Base-by-base conservation (phyloP, 768 basidiomycete genomes). In the Chiua virens region DNA sequence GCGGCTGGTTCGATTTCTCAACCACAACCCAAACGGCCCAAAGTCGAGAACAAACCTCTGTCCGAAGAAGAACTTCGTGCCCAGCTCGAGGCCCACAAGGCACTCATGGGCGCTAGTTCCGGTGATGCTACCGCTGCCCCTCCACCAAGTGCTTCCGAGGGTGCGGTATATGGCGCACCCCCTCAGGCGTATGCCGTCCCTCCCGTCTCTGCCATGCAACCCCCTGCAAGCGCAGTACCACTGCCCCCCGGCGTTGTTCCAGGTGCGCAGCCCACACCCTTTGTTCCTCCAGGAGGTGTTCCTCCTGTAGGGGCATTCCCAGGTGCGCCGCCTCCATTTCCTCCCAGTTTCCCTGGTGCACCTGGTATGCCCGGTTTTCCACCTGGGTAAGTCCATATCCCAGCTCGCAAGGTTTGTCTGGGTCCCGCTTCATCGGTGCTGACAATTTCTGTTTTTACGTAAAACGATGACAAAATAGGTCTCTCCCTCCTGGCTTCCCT, bases 31-130 rank as follows among this genome's bases (percentile, higher is more conserved):
- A 93, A 95, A 70, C 80, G 90, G 18, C 86, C 90, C 20, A 89
- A 89, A 68, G 75, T 83, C 23, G 87, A 91, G 57, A 90, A 92
- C 61, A 79, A 81, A 4, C 78, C 84, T 2, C 70, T 98, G 5
- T 80, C 86, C 1, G 90, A 96, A 59, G 87, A 88, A 0, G 90
- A 98, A 61, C 78, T 98, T 17, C 82, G 80, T 53, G 84, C 86
- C 0, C 91, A 95, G 67, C 79, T 98, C 4, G 85, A 83, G 47
- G 89, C 92, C 2, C 96, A 98, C 71, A 92, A 87, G 67, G 87
- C 87, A 8, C 78, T 98, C 39, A 98, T 99, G 96, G 88, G 89
- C 22, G 78, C 73, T 8, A 73, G 55, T 43, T 58, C 79, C 6
- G 55, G 65, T 10, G 60, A 75, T 8, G 66, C 71, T 20, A 57